phyloP scores from a whole-genome alignment of 1,284 basidiomycete species.

The Microbotryum scabiosae region DNA sequence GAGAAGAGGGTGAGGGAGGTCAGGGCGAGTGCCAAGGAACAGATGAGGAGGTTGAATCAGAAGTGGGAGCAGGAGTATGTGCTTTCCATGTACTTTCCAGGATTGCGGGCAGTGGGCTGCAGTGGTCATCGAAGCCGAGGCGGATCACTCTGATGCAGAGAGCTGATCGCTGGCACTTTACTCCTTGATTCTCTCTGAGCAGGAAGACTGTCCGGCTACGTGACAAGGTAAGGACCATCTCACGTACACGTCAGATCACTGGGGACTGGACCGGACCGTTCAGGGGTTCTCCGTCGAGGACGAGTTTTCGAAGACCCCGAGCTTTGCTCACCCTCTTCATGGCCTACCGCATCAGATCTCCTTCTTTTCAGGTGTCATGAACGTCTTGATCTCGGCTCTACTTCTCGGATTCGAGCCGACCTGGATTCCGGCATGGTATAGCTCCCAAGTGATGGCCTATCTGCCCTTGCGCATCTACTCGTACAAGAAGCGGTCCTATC shows the following conservation, averaged over 20 bases:
- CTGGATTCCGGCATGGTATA: constrained; percentile 35
- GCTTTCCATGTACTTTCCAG: neutral
- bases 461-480: constrained; percentile 34
- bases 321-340: neutral
- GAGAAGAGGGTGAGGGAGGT: constrained; percentile 33
- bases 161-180: neutral
- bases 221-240: constrained; percentile 22
- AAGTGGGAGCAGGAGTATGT: constrained; percentile 37
- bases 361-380: constrained; percentile 37
- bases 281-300: neutral
- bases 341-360: constrained; percentile 25
- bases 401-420: constrained; percentile 34
- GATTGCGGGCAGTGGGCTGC: neutral
- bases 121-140: neutral
- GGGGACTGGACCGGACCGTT: neutral
- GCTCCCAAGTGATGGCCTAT: constrained; percentile 32
- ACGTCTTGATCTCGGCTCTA: constrained; percentile 34
- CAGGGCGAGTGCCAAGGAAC: constrained; percentile 22
- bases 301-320: neutral
- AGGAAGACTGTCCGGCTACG: constrained; percentile 31
- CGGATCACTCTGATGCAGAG: too few relatives aligned
- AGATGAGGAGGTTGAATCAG: constrained; percentile 24
- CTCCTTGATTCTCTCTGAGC: neutral
- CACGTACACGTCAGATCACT: too few relatives aligned
- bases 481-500: constrained; percentile 34